phyloP scores from a whole-genome alignment of 2,329 filamentous ascomycete genomes.

The Aureobasidium sp. region DNA sequence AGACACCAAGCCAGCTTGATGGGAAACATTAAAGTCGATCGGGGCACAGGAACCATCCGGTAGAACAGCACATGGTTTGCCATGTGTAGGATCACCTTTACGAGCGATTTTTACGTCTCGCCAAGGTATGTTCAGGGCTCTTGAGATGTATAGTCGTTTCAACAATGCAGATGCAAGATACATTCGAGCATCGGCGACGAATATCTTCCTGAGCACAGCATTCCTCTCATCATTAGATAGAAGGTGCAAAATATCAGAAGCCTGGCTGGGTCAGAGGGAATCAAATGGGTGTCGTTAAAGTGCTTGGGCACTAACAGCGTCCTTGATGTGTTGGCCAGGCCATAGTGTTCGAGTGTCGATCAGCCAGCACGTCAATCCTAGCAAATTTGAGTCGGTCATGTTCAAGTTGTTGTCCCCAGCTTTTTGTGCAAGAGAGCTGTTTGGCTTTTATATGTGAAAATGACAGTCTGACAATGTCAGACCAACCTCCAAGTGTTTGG shows the following conservation, averaged over 20 bases:
- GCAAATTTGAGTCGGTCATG: neutral
- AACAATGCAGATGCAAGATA: constrained; percentile 64
- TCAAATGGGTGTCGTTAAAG: neutral
- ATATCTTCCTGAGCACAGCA: constrained; percentile 47
- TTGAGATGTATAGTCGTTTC: constrained; percentile 62
- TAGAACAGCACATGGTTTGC: constrained; percentile 45
- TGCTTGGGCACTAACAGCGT: constrained; percentile 26
- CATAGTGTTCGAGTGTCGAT: constrained; percentile 43
- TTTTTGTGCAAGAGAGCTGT: neutral
- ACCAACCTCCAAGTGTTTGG: neutral
- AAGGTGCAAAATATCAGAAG: constrained; percentile 35
- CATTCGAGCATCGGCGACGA: constrained; percentile 60
- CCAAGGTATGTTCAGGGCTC: constrained; percentile 55
- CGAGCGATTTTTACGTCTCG: constrained; percentile 49
- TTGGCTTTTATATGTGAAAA: neutral
- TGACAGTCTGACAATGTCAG: neutral
- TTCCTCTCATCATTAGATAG: constrained; percentile 47
- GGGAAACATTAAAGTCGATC: constrained; percentile 68
- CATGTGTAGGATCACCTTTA: constrained; percentile 44
- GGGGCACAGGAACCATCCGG: constrained; percentile 32
- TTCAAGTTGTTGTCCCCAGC: neutral
- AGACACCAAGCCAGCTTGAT: constrained; percentile 69
- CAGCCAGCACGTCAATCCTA: constrained; percentile 39
- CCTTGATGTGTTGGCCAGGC: constrained; percentile 38
- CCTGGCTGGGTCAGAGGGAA: constrained; percentile 25